Base-by-base conservation (phyloP, 441 rosid species). In the Hura crepitans region DNA sequence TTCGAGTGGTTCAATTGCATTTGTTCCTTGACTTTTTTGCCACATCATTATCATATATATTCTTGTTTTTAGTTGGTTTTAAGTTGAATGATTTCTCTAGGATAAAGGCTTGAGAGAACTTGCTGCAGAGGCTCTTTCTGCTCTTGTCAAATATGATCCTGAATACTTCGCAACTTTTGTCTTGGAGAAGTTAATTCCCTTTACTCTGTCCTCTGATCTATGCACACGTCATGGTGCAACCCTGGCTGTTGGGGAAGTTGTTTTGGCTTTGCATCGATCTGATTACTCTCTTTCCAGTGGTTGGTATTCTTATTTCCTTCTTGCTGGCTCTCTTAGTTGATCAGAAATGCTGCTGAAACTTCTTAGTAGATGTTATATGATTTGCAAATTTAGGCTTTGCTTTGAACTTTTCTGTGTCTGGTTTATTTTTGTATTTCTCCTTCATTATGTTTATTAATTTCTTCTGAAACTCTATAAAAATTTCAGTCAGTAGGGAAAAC, bases 141-240 rank as follows among this genome's bases (percentile, higher is more conserved):
- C 96, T 70, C 92, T 94, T 77, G 97, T 89, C 70, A 91, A 77
- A 67, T 91, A 89, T 75, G 93, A 89, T 74, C 85, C 90, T 63
- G 81, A 82, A 63, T 81, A 91, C 80, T 91, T 90, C 77, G 88
- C 84, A 31, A 78, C 78, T 69, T 83, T 70, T 83, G 88, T 85
- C 74, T 77, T 94, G 79, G 92, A 85, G 76, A 91, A 87, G 74
- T 79, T 94, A 71, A 80, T 83, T 82, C 96, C 96, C 50, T 82
- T 65, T 61, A 94, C 98, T 69, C 93, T 94, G 51, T 94, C 97
- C 31, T 79, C 96, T 62, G 98, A 94, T 84, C 79, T 94, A 77
- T 88, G 96, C 84, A 81, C 79, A 72, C 98, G 96, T 59, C 98
- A 94, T 84, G 98, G 98, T 82, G 90, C 93, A 47, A 91, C 97